Evolutionary conservation across 768 basidiomycete genomes (phyloP).

Genomic region (Tulasnella sp.): DNA sequence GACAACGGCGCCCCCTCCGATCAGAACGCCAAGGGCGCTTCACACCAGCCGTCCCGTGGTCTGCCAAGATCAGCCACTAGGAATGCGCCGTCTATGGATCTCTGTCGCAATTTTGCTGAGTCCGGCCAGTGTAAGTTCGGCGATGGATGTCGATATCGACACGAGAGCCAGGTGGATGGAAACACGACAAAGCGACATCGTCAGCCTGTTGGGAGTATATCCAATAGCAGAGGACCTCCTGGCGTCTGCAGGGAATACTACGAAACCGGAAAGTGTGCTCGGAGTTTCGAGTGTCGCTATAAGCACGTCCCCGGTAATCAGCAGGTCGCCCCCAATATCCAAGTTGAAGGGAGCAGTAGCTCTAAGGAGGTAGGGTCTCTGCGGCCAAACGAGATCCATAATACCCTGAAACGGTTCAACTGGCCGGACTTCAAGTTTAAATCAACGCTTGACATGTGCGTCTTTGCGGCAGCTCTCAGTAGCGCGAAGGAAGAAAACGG

Average conservation of each 20-base stretch:
- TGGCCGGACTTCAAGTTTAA: slow-evolving; percentile 35
- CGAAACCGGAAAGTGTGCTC: slow-evolving; percentile 36
- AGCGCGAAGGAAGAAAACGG: slow-evolving; percentile 17
- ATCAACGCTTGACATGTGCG: slow-evolving; percentile 34
- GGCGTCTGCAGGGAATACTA: slow-evolving; percentile 41
- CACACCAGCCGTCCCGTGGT: not conserved
- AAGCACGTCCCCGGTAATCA: slow-evolving; percentile 26
- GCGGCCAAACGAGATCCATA: slow-evolving; percentile 40
- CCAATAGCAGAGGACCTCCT: slow-evolving; percentile 19
- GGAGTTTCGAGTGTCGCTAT: slow-evolving; percentile 37
- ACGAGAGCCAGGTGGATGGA: slow-evolving; percentile 34
- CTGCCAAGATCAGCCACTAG: too few relatives aligned
- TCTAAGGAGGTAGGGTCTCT: slow-evolving; percentile 16
- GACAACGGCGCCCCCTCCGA: not conserved
- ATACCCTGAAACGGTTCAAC: slow-evolving; percentile 34
- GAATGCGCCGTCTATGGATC: too few relatives aligned
- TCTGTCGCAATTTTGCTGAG: slow-evolving; percentile 26
- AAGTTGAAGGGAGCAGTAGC: not conserved
- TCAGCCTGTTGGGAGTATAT: slow-evolving; percentile 20
- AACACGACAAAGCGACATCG: slow-evolving; percentile 20
- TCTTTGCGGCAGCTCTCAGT: slow-evolving; percentile 28
- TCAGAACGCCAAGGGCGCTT: not conserved
- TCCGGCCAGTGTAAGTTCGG: slow-evolving; percentile 36
- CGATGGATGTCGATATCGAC: slow-evolving; percentile 33
- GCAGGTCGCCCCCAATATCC: not conserved